These are phyloP conservation scores for Zygosaccharomyces sapae DNA, from an alignment of 1,139 yeast genomes.

Conservation along the genomic window DNA sequence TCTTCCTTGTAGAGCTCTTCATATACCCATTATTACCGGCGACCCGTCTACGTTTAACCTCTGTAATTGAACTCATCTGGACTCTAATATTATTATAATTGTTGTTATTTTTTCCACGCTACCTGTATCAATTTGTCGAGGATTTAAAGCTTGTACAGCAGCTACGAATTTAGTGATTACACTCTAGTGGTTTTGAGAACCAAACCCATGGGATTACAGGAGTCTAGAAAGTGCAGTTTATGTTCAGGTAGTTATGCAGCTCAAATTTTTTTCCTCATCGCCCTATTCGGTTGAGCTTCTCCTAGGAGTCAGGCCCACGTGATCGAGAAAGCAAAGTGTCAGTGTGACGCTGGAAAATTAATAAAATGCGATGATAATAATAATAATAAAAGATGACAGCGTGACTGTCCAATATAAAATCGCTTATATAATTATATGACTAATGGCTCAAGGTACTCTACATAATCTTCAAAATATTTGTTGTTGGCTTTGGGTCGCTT, in stretches of 20 bases:
- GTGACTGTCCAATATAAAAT: not conserved
- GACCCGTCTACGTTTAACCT: slow-evolving; percentile 18
- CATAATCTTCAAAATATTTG: slow-evolving; percentile 12
- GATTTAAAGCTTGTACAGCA: not conserved
- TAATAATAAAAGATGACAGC: no score
- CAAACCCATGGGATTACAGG: not conserved
- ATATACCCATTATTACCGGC: slow-evolving; percentile 1
- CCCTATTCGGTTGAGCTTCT: not conserved
- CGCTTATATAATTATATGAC: not conserved
- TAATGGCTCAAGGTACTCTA: not conserved
- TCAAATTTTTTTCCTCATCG: no score
- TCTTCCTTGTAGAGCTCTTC: not conserved
- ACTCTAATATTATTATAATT: not conserved
- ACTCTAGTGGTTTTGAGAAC: not conserved
- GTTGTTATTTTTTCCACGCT: not conserved
- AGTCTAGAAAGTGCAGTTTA: not conserved
- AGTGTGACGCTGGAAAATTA: not conserved
- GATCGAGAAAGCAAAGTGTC: not conserved
- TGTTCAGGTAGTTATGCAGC: no score
- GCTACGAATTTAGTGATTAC: not conserved
- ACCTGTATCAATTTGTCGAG: not conserved
- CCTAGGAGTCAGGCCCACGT: not conserved
- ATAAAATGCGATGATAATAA: not conserved
- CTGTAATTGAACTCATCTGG: slow-evolving; percentile 22
- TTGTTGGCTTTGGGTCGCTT: slow-evolving; percentile 7